phyloP scores from a whole-genome alignment of 2,329 filamentous ascomycete genomes.

The Phaeomoniella chlamydospora region DNA sequence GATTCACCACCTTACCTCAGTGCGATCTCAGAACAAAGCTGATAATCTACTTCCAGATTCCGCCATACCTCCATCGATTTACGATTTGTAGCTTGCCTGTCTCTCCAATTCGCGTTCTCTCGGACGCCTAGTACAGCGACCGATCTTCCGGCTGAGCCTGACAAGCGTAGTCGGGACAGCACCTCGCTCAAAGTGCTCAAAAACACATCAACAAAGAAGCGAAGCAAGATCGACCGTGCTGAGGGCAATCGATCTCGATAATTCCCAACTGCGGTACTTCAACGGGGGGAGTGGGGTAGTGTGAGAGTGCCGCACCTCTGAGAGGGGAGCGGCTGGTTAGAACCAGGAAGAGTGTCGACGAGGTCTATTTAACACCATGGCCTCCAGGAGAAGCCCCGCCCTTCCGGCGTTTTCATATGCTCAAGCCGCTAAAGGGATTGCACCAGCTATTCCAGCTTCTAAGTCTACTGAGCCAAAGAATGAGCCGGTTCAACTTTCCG shows the following conservation, averaged over 20 bases:
- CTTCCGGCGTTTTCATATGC: conserved; percentile 75
- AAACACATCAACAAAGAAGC: no score
- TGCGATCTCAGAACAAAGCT: no score
- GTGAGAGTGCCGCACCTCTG: not conserved
- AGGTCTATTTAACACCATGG: conserved; percentile 19
- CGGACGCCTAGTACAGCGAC: no score
- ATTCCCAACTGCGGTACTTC: not conserved
- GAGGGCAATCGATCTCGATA: not conserved
- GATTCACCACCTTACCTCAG: no score
- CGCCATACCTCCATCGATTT: no score
- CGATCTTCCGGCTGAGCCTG: no score
- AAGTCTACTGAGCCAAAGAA: conserved; percentile 23
- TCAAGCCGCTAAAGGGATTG: conserved; percentile 78
- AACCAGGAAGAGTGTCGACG: not conserved
- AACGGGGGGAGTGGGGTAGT: not conserved
- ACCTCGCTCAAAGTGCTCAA: no score
- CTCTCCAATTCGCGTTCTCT: no score
- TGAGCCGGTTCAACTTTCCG: not conserved
- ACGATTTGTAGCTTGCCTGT: no score
- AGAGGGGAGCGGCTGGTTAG: not conserved
- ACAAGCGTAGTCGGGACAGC: no score
- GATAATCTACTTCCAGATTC: no score
- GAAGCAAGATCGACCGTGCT: no score
- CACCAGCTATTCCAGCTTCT: conserved; percentile 30
- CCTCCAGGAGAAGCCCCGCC: conserved; percentile 18